A percentile compares a stretch with the other conserved stretches of the same genome.
These are phyloP conservation scores for Salix dunnii DNA, from an alignment of 345 rosid species.

Conservation along the genomic window DNA sequence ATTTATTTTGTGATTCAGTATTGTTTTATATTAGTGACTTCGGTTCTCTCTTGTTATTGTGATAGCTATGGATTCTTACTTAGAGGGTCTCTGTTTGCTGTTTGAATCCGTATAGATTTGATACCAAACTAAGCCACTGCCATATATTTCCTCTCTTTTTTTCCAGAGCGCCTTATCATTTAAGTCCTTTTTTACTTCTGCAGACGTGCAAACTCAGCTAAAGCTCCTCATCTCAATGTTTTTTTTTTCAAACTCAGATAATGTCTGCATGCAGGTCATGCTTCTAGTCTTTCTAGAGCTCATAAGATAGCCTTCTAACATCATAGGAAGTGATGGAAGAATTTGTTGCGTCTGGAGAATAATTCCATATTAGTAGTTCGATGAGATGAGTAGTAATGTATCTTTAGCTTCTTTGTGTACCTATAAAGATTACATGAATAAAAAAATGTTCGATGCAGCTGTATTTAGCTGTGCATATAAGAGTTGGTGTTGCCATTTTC, in stretches of 20 bases:
- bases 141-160: not conserved
- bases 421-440: not conserved
- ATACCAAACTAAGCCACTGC: not conserved
- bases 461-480: not conserved
- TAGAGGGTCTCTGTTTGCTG: not conserved
- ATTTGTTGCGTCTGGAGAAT: too few relatives aligned
- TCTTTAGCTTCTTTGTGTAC: not conserved
- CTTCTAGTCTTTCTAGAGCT: too few relatives aligned
- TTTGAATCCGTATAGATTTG: not conserved
- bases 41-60: not conserved
- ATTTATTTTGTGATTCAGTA: not conserved
- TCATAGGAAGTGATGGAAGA: too few relatives aligned
- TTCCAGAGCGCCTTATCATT: not conserved
- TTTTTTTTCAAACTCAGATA: too few relatives aligned
- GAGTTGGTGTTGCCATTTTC: not conserved
- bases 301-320: too few relatives aligned
- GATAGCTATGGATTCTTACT: not conserved
- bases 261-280: too few relatives aligned
- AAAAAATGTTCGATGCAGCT: not conserved
- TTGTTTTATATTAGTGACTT: not conserved
- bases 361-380: not conserved
- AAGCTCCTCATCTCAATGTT: too few relatives aligned
- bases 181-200: not conserved
- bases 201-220: not conserved
- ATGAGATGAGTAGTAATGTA: not conserved